Evolutionary conservation across 2,329 filamentous ascomycete genomes (phyloP).

Genomic region (Boeremia exigua): DNA sequence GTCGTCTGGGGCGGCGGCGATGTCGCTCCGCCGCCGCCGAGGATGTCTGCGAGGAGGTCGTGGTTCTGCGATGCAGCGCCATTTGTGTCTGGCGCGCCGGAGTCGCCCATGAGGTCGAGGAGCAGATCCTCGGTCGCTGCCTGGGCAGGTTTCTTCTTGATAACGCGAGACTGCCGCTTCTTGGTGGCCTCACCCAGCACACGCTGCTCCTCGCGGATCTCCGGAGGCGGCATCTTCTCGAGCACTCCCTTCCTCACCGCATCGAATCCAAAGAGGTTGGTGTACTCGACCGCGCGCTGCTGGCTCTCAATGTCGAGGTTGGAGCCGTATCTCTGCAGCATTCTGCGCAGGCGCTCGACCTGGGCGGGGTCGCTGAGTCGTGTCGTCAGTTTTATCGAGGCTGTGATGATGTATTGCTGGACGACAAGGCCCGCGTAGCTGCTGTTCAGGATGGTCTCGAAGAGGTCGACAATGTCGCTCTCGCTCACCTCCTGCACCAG

Average conservation of each 20-base stretch:
- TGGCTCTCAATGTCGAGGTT: constrained; percentile 96
- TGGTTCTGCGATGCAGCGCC: constrained; percentile 70
- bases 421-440: constrained; percentile 90
- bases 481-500: constrained; percentile 83
- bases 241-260: constrained; percentile 86
- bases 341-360: constrained; percentile 79
- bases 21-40: constrained; percentile 69
- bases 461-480: constrained; percentile 90
- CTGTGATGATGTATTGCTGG: constrained; percentile 94
- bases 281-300: constrained; percentile 93
- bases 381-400: constrained; percentile 92
- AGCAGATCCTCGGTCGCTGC: constrained; percentile 90
- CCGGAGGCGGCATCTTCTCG: constrained; percentile 96
- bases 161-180: constrained; percentile 59
- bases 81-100: constrained; percentile 64
- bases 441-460: constrained; percentile 89
- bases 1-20: constrained; percentile 54
- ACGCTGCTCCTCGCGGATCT: constrained; percentile 93
- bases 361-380: constrained; percentile 84
- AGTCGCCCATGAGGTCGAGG: constrained; percentile 88
- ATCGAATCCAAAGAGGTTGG: constrained; percentile 91
- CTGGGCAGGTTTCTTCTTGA: constrained; percentile 75
- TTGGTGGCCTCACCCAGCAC: constrained; percentile 80
- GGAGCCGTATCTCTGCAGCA: constrained; percentile 79
- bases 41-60: constrained; percentile 88